phyloP scores from a whole-genome alignment of 2,329 filamentous ascomycete genomes.

The Hypoxylon sp. region DNA sequence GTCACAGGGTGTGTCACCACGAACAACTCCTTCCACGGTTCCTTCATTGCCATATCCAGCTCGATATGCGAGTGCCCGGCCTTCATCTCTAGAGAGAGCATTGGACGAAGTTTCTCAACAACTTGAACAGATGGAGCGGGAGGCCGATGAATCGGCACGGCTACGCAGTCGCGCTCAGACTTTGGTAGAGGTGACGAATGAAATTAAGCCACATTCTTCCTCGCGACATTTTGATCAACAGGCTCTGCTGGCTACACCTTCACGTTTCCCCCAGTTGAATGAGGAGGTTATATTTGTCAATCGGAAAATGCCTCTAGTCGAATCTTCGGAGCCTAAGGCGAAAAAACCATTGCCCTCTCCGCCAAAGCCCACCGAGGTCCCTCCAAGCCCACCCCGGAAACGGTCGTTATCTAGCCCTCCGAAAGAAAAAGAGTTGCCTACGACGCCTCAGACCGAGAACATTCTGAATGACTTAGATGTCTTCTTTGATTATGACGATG shows the following conservation, averaged over 20 bases:
- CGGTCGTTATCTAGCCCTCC: conserved; percentile 1
- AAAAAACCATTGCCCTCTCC: conserved; percentile 38
- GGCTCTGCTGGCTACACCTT: conserved; percentile 8
- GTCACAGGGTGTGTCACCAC: conserved; percentile 29
- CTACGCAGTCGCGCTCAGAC: conserved; percentile 17
- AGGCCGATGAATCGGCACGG: conserved; percentile 25
- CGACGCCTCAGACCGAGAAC: conserved; percentile 37
- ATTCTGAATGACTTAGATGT: conserved; percentile 50
- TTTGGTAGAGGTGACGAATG: conserved; percentile 37
- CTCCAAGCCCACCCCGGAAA: conserved; percentile 16
- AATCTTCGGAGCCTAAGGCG: conserved; percentile 23
- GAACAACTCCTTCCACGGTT: conserved; percentile 47
- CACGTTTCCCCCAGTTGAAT: conserved; percentile 29
- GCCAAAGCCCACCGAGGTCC: conserved; percentile 34
- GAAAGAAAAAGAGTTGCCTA: conserved; percentile 43
- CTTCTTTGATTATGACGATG: conserved; percentile 57
- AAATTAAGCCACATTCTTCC: conserved; percentile 22
- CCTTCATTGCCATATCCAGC: conserved; percentile 54
- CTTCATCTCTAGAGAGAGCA: conserved; percentile 55
- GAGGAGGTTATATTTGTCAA: conserved; percentile 44
- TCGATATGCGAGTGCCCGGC: conserved; percentile 48
- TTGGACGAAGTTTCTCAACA: conserved; percentile 52
- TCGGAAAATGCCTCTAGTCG: conserved; percentile 41
- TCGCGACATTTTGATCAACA: conserved; percentile 2
- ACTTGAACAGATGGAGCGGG: conserved; percentile 47